A percentile compares a stretch with the other conserved stretches of the same genome.
phyloP scores from a whole-genome alignment of 202 grass and related monocot species.

The Carex arenaria region DNA sequence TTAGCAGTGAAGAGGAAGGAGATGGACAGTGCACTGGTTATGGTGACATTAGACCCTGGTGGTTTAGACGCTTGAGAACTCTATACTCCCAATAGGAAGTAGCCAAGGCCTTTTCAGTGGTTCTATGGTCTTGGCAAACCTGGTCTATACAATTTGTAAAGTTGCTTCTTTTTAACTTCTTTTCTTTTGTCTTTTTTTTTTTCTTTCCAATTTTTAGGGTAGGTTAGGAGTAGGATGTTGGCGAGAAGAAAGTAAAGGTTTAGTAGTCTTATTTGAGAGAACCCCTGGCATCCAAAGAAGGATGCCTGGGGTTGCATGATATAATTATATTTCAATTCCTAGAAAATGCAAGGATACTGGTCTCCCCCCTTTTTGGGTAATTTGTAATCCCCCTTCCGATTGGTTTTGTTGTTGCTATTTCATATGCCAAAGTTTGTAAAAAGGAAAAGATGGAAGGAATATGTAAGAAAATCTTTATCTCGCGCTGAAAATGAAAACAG shows the following conservation, averaged over 20 bases:
- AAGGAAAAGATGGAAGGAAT: conserved; percentile 1
- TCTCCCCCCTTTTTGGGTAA: conserved; percentile 3
- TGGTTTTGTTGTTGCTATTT: conserved; percentile 5
- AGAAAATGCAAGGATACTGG: conserved; percentile 13
- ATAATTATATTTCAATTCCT: conserved; percentile 15
- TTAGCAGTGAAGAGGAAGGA: conserved; percentile 93
- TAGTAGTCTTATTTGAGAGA: conserved; percentile 47
- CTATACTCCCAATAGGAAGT: conserved; percentile 23
- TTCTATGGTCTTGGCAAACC: neutral
- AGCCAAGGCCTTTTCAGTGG: neutral
- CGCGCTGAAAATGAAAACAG: conserved; percentile 1
- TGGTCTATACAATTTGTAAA: conserved; percentile 55
- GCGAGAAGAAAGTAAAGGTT: conserved; percentile 18
- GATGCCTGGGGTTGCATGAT: conserved; percentile 34
- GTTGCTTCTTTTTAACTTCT: conserved; percentile 36
- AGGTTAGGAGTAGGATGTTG: conserved; percentile 61
- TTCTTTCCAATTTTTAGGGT: conserved; percentile 27
- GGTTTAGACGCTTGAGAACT: conserved; percentile 48
- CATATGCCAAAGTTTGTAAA: conserved; percentile 15
- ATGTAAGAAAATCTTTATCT: conserved; percentile 14
- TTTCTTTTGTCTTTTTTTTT: conserved; percentile 16
- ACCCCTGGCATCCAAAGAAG: conserved; percentile 64
- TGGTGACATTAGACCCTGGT: conserved; percentile 81
- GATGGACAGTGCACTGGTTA: conserved; percentile 87
- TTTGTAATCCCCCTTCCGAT: conserved; percentile 6